phyloP scores from a whole-genome alignment of 495 filamentous ascomycete species.

The Hypoxylon crocopeplum region DNA sequence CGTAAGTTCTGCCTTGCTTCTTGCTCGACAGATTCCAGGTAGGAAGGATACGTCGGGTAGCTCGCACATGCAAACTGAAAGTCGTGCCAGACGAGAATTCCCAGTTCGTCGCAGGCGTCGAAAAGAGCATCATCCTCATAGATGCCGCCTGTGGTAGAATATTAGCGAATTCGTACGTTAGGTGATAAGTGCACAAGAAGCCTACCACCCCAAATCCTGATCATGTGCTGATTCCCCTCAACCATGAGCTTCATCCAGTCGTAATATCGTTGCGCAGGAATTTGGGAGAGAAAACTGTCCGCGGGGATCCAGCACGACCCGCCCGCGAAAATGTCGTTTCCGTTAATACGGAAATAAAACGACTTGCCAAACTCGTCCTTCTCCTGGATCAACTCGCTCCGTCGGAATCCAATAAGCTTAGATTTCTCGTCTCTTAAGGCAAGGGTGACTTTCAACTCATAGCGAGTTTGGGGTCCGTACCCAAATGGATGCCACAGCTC shows the following conservation, averaged over 20 bases:
- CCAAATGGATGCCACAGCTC: conserved; percentile 76
- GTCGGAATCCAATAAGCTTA: conserved; percentile 63
- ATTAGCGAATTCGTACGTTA: conserved; percentile 68
- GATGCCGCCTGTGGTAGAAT: conserved; percentile 59
- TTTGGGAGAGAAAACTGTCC: conserved; percentile 68
- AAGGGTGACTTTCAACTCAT: conserved; percentile 60
- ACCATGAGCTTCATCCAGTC: conserved; percentile 70
- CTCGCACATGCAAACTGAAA: conserved; percentile 83
- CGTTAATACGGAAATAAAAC: conserved; percentile 78
- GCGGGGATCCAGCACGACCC: conserved; percentile 82
- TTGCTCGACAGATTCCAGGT: conserved; percentile 67
- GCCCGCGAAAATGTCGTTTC: conserved; percentile 71
- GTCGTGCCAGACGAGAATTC: conserved; percentile 83
- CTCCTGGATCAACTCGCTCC: conserved; percentile 64
- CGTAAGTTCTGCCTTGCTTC: conserved; percentile 75
- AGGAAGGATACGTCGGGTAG: conserved; percentile 71
- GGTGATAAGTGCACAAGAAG: conserved; percentile 52
- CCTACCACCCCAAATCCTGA: conserved; percentile 72
- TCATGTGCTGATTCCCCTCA: conserved; percentile 72
- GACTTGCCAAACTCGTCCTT: conserved; percentile 67
- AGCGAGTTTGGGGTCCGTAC: conserved; percentile 71
- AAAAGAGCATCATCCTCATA: conserved; percentile 80
- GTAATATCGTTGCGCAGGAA: conserved; percentile 63
- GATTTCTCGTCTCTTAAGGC: conserved; percentile 39
- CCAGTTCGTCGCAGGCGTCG: conserved; percentile 75